phyloP scores from a whole-genome alignment of 2,329 filamentous ascomycete genomes.

The Neospermospora avenae region DNA sequence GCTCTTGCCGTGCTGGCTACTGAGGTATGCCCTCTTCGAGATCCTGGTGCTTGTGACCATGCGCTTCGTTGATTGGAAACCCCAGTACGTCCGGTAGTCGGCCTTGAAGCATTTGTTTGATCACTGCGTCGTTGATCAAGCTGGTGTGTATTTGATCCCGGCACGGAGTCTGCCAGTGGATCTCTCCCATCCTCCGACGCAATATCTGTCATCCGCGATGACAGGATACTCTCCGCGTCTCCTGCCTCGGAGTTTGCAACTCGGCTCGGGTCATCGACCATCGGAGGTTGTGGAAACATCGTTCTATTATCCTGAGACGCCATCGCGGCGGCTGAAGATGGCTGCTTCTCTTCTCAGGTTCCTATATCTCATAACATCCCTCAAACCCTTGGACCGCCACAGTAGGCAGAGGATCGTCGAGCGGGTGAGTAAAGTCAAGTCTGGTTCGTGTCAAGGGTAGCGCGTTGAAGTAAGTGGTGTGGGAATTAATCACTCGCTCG shows the following conservation, averaged over 20 bases:
- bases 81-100: constrained; percentile 52
- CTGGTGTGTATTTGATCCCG: constrained; percentile 34
- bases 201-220: constrained; percentile 54
- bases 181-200: constrained; percentile 50
- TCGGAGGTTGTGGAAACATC: constrained; percentile 22
- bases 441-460: constrained; percentile 14
- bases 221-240: constrained; percentile 48
- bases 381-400: constrained; percentile 20
- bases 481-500: constrained; percentile 15
- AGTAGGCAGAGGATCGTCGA: constrained; percentile 1
- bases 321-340: constrained; percentile 19
- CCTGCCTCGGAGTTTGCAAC: constrained; percentile 32
- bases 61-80: constrained; percentile 44
- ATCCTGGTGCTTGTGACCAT: constrained; percentile 54
- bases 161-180: constrained; percentile 36
- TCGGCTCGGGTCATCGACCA: constrained; percentile 20
- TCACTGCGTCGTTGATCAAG: constrained; percentile 37
- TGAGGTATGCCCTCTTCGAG: constrained; percentile 46
- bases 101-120: constrained; percentile 47
- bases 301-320: constrained; percentile 25
- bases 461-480: constrained; percentile 11
- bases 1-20: constrained; percentile 19
- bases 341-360: constrained; percentile 15
- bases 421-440: constrained; percentile 5
- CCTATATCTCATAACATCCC: constrained; percentile 20